Evolutionary conservation across 2,329 filamentous ascomycete species (phyloP), one percentile per base, ranked within the genome.

Genomic region (Fusarium siculi): DNA sequence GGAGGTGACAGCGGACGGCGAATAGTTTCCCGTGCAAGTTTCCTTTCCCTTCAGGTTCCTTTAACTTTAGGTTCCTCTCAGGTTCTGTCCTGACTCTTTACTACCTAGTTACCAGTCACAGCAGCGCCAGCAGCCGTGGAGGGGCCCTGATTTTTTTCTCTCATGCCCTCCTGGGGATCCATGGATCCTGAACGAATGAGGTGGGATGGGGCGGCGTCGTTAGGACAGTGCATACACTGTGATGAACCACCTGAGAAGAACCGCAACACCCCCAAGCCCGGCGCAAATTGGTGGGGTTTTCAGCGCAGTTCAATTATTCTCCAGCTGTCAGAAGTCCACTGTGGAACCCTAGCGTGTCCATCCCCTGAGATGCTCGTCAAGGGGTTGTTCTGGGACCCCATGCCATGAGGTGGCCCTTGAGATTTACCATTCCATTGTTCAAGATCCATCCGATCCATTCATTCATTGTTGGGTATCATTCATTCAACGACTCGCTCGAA

Each of bases 1-100:
- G 73, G 73, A 75, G 74, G 74, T 75, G 74, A 75, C 74, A 76
- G 74, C 68, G 76, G 55, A 19, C 23, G 42, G 70, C 53, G 52
- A 63, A 56, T 46, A 36, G 44, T 53, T 74, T 75, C 72, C 69
- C 70, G 72, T 72, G 32, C 70, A 69, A 70, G 68, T 75, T 68
- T 74, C 44, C 47, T 34, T 36, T 53, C 28, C 28, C 46, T 50
- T 32, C 49, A 53, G n/a, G 15, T 37, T 42, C 37, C 34, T 57
- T 21, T 66, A 71, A 63, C 68, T 70, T 66, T 43, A 25, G 42
- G 42, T 43, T 64, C 37, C 32, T 37, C 46, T 59, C 59, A 49
- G 42, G 47, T 54, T 63, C 32, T 56, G 37, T 40, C 40, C 42
- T 40, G 30, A 57, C 23, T 57, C 53, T 62, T 44, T 46, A 32